A percentile compares a stretch with the other conserved stretches of the same genome.
Evolutionary conservation across 371 early-diverging fungal species (phyloP).

Genomic region (Nosema muscidifuracis): DNA sequence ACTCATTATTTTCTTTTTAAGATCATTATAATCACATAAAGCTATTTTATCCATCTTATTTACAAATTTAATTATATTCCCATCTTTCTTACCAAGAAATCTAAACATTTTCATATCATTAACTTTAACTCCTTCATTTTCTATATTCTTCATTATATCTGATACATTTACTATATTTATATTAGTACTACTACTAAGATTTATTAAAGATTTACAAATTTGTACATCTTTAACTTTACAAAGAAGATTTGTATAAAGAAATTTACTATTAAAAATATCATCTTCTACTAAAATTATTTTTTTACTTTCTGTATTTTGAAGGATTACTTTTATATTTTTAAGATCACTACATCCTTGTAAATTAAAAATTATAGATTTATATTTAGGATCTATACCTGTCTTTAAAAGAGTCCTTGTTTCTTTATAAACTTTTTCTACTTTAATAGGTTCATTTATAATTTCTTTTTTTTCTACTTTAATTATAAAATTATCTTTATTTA

Average conservation of each 20-base stretch:
- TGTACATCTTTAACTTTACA: background rate
- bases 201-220: background rate
- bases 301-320: slow-evolving; percentile 10
- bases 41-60: background rate
- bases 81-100: background rate
- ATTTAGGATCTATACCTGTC: background rate
- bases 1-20: background rate
- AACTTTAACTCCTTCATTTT: background rate
- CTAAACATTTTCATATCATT: background rate
- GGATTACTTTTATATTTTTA: slow-evolving; percentile 2
- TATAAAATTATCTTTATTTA: slow-evolving; percentile 23
- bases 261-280: background rate
- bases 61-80: background rate
- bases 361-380: background rate
- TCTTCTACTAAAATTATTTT: background rate
- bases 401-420: background rate
- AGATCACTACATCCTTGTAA: slow-evolving; percentile 2
- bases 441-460: background rate
- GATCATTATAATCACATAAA: background rate
- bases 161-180: slow-evolving; percentile 10
- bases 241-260: background rate
- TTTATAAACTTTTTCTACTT: background rate
- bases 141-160: slow-evolving; percentile 4
- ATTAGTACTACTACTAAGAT: slow-evolving; percentile 3
- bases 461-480: slow-evolving; percentile 14